A percentile compares a stretch with the other conserved stretches of the same genome.
phyloP scores from a whole-genome alignment of 2,329 filamentous ascomycete species.

The Stachybotrys elegans region DNA sequence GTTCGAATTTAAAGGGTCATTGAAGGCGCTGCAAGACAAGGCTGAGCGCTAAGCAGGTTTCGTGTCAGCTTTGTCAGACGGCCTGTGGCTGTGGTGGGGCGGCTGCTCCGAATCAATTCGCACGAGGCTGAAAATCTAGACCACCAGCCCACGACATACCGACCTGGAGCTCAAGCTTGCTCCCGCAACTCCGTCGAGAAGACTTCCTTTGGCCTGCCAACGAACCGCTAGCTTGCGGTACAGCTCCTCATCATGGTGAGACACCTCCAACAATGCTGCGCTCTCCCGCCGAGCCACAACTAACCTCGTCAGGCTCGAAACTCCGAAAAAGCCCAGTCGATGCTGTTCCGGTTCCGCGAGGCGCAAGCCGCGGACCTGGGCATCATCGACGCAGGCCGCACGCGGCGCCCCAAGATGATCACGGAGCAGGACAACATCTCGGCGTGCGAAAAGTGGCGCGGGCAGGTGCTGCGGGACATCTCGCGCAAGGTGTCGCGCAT shows the following conservation, averaged over 20 bases:
- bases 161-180: too few relatives aligned
- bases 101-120: constrained; percentile 6
- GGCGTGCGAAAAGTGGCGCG: constrained; percentile 94
- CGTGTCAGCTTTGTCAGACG: not conserved
- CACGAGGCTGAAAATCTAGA: constrained; percentile 23
- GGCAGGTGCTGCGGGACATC: constrained; percentile 95
- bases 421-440: constrained; percentile 81
- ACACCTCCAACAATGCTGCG: not conserved
- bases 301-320: constrained; percentile 71
- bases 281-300: too few relatives aligned
- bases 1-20: too few relatives aligned
- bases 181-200: too few relatives aligned
- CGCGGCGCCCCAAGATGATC: constrained; percentile 86
- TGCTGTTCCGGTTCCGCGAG: constrained; percentile 99
- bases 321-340: constrained; percentile 97
- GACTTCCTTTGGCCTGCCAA: too few relatives aligned
- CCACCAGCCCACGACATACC: too few relatives aligned
- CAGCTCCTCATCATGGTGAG: constrained; percentile 22
- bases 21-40: not conserved
- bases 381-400: constrained; percentile 88
- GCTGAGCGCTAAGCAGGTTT: not conserved
- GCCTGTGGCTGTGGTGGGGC: constrained; percentile 11
- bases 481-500: constrained; percentile 95
- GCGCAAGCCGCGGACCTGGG: constrained; percentile 93
- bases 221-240: constrained; percentile 5